These are phyloP conservation scores for Flammula alnicola DNA, from an alignment of 1,284 basidiomycete species.

Conservation along the genomic window DNA sequence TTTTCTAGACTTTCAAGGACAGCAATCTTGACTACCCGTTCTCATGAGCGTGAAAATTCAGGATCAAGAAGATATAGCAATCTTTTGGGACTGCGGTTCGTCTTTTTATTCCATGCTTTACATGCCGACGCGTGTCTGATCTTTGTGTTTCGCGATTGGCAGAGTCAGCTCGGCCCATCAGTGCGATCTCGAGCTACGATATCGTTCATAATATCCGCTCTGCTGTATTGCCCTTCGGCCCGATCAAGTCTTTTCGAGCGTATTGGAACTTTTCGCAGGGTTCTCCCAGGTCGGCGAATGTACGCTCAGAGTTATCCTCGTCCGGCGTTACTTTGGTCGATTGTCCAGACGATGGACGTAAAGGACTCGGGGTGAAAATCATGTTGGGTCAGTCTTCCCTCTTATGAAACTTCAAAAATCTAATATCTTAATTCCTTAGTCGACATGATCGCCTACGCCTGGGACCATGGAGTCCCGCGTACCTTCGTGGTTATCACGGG, in stretches of 20 bases:
- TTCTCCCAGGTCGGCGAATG: constrained; percentile 5
- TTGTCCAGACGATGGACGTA: constrained; percentile 47
- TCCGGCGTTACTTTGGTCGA: constrained; percentile 57
- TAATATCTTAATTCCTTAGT: constrained; percentile 25
- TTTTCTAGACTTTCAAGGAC: not conserved
- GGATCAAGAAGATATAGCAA: constrained; percentile 21
- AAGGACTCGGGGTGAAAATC: constrained; percentile 48
- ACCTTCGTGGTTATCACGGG: constrained; percentile 56
- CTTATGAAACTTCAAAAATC: not conserved
- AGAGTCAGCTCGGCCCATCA: constrained; percentile 40
- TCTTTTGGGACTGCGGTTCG: constrained; percentile 36
- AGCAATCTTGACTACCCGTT: not conserved
- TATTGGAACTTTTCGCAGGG: constrained; percentile 43
- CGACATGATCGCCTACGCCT: constrained; percentile 58
- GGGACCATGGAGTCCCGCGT: constrained; percentile 50
- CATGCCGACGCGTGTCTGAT: not conserved
- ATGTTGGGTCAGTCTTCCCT: constrained; percentile 32
- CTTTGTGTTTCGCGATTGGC: not conserved
- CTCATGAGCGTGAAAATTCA: not conserved
- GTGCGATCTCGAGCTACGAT: constrained; percentile 45
- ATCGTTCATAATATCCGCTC: constrained; percentile 37
- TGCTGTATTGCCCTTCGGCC: constrained; percentile 34
- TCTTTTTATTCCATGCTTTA: not conserved
- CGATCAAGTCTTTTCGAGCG: constrained; percentile 40
- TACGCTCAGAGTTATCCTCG: constrained; percentile 42